Evolutionary conservation across 495 filamentous ascomycete genomes (phyloP), one percentile per base, ranked within the genome.

Genomic region (Penicillium subrubescens): DNA sequence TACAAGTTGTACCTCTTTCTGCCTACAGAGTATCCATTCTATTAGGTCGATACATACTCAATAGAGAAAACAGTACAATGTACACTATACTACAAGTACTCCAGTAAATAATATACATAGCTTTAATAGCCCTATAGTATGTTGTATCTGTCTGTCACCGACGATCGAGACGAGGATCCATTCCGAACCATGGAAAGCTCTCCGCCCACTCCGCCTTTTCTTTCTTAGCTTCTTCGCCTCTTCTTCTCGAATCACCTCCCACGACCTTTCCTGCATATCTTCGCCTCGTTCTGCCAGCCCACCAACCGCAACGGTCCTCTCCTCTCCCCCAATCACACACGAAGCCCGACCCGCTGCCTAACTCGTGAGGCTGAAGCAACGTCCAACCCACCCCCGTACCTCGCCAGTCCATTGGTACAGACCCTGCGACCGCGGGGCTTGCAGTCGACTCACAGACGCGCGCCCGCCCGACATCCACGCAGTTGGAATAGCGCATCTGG

Each of bases 281-380:
- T 44, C 51, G 60, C 50, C 55, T 63, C 31, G 27, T 57, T 15
- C 41, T 11, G 15, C 19, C 37, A 33, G 37, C 41, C 62, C 59
- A 19, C 39, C 41, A n/a, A 33, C 59, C 59, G 27, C 21, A 56
- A 35, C 21, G 10, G 46, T 43, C 14, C 64, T 43, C 33, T 25
- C 31, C 57, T 33, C 50, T 48, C 59, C 19, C 35, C 63, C 57
- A 61, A 68, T 55, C 54, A 54, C 19, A 35, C 25, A 15, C 17
- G 19, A 43, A 17, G 31, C 19, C 51, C 48, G 53, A 37, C 43
- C 69, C 66, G 72, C 75, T 76, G 77, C 79, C 79, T 74, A 79
- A 81, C 70, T 59, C 55, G 76, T 81, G 79, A 81, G 79, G 79
- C 79, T 80, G 72, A 67, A 76, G 67, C 62, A 58, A 65, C 60